Base-by-base conservation (phyloP, 1,284 basidiomycete genomes). In the Ustilago cynodontis region DNA sequence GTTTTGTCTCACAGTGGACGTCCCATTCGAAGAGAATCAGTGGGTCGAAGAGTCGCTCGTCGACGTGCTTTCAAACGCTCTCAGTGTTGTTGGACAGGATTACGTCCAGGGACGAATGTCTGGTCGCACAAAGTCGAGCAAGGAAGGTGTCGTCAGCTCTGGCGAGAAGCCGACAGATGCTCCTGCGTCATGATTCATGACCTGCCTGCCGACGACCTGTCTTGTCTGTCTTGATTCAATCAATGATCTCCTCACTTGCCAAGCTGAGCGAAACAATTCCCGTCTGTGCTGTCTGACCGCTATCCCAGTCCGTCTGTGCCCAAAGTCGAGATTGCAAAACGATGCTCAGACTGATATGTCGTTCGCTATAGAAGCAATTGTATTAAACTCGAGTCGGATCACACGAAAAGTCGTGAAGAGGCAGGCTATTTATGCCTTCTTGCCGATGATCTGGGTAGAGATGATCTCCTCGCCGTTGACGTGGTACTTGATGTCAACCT, bases 31-130 rank as follows among this genome's bases (percentile, higher is more conserved):
- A 43, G 58, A 82, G 45, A 84, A 86, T 45, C 68, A 75, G 4
- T 86, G 84, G 84, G 84, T 84, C 26, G 84, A 85, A 52, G 80
- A 85, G 54, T 71, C 78, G 20, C 65, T 86, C 16, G 78, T 81
- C 47, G 84, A 86, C 56, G 79, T 79, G 0, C 72, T 86, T n/a
- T 77, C 84, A 28, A 76, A 67, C 9, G 83, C 82, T 2, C 70
- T 86, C 55, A 77, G 69, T 49, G 64, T 79, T 11, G 73, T 85
- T n/a, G 81, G 80, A 3, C 72, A 82, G 71, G 79, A 82, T 45
- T 82, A 81, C 26, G 78, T 82, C 10, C 79, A 82, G 60, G 78
- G 78, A n/a, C 67, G 81, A 11, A 76, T 78, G 68, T 71, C 71
- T 3, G 76, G 76, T 20, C 67, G 76, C 29, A 78, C 75, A 31